These are phyloP conservation scores for Cyclanthera cordifolia DNA, from an alignment of 306 rosid species.

Conservation along the genomic window DNA sequence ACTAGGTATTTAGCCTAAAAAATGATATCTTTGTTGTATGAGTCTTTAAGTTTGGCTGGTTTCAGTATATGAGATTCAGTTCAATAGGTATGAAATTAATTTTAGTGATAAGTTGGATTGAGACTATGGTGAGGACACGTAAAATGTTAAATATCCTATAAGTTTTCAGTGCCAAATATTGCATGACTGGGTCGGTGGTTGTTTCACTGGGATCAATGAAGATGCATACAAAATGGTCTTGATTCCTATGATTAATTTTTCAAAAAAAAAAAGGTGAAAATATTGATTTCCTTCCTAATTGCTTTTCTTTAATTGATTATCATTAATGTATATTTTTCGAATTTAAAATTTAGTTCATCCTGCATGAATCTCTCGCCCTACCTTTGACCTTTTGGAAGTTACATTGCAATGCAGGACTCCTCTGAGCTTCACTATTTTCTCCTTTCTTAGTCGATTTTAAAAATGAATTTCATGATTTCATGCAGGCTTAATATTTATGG, in stretches of 20 bases:
- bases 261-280: neutral
- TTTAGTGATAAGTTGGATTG: neutral
- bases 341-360: neutral
- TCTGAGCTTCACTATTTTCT: neutral
- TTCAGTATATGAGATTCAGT: neutral
- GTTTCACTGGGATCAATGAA: neutral
- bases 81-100: neutral
- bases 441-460: neutral
- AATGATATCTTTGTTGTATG: neutral
- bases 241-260: neutral
- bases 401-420: neutral
- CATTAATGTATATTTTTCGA: neutral
- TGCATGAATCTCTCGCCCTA: slow-evolving; percentile 2
- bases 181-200: neutral
- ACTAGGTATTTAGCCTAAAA: neutral
- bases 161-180: neutral
- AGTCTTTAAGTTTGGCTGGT: neutral
- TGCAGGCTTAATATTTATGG: slow-evolving; percentile 80
- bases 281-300: no score
- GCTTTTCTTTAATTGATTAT: neutral
- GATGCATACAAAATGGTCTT: neutral
- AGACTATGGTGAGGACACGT: neutral
- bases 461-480: neutral
- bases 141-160: neutral
- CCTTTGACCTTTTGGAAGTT: neutral